Evolutionary conservation across 495 filamentous ascomycete species (phyloP).

Genomic region (Lepidopterella palustris): DNA sequence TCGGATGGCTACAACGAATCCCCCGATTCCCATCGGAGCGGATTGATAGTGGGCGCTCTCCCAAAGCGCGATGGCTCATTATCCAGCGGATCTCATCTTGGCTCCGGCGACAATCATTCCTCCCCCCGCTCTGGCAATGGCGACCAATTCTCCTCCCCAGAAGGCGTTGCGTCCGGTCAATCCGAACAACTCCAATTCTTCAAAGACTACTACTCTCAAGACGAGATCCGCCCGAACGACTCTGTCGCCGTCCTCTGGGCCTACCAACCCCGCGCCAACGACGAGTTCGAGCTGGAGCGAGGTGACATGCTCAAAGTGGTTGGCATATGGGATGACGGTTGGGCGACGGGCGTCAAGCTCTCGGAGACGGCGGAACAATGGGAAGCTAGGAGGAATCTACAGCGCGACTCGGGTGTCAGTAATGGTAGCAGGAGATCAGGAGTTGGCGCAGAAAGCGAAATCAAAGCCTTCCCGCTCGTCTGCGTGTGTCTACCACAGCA

Average conservation of each 20-base stretch:
- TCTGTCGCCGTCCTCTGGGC: slow-evolving; percentile 92
- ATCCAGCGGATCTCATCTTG: slow-evolving; percentile 76
- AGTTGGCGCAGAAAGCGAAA: slow-evolving; percentile 68
- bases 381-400: slow-evolving; percentile 64
- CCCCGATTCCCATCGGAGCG: slow-evolving; percentile 61
- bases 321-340: slow-evolving; percentile 99
- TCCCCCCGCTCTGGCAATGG: slow-evolving; percentile 59
- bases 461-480: slow-evolving; percentile 97
- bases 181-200: slow-evolving; percentile 93
- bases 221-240: slow-evolving; percentile 89
- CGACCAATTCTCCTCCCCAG: slow-evolving; percentile 73
- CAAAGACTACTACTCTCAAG: slow-evolving; percentile 97
- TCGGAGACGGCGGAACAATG: slow-evolving; percentile 83
- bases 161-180: slow-evolving; percentile 76
- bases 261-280: slow-evolving; percentile 85
- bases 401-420: slow-evolving; percentile 91
- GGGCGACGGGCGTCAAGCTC: slow-evolving; percentile 88
- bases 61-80: slow-evolving; percentile 81
- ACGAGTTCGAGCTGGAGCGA: slow-evolving; percentile 90
- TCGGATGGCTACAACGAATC: slow-evolving; percentile 77
- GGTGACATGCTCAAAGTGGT: slow-evolving; percentile 99
- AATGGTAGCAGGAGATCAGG: slow-evolving; percentile 60
- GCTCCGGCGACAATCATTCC: slow-evolving; percentile 58
- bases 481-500: slow-evolving; percentile 96
- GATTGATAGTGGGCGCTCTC: slow-evolving; percentile 47